phyloP scores from a whole-genome alignment of 2,329 filamentous ascomycete genomes.

The Neoascochyta sp. region DNA sequence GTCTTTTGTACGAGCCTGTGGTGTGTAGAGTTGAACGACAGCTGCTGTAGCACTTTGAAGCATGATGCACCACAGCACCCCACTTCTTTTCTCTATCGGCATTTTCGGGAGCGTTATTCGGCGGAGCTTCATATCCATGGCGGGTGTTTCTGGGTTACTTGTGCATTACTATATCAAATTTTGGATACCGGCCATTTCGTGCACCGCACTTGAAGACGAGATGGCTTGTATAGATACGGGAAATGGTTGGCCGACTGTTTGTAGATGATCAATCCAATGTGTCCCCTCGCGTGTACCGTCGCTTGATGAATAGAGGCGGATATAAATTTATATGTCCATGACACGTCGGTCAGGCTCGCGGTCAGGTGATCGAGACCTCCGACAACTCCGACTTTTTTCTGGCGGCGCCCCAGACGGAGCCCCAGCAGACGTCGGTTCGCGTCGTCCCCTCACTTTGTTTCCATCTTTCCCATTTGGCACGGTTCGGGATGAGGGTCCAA shows the following conservation, averaged over 20 bases:
- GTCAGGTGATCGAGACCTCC: conserved; percentile 24
- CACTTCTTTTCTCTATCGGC: conserved; percentile 20
- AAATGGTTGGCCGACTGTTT: too few relatives aligned
- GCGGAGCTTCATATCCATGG: conserved; percentile 27
- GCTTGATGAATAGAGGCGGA: too few relatives aligned
- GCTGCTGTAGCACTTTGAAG: too few relatives aligned
- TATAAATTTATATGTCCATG: too few relatives aligned
- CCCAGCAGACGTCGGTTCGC: conserved; percentile 22
- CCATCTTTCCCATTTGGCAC: conserved; percentile 9
- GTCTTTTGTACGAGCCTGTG: too few relatives aligned
- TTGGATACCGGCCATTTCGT: conserved; percentile 18
- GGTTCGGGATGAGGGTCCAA: conserved; percentile 33
- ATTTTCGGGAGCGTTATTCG: conserved; percentile 37
- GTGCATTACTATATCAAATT: conserved; percentile 6
- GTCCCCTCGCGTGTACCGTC: too few relatives aligned
- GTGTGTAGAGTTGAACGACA: too few relatives aligned
- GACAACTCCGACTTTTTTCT: conserved; percentile 28
- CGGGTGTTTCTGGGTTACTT: conserved; percentile 22
- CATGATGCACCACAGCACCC: too few relatives aligned
- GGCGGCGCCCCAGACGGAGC: conserved; percentile 10
- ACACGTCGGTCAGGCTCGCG: too few relatives aligned
- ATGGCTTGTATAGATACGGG: too few relatives aligned
- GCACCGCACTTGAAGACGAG: too few relatives aligned
- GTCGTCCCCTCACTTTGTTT: conserved; percentile 24
- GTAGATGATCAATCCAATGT: too few relatives aligned